Evolutionary conservation across 2,329 filamentous ascomycete genomes (phyloP).

Genomic region (Blumeria hordei): DNA sequence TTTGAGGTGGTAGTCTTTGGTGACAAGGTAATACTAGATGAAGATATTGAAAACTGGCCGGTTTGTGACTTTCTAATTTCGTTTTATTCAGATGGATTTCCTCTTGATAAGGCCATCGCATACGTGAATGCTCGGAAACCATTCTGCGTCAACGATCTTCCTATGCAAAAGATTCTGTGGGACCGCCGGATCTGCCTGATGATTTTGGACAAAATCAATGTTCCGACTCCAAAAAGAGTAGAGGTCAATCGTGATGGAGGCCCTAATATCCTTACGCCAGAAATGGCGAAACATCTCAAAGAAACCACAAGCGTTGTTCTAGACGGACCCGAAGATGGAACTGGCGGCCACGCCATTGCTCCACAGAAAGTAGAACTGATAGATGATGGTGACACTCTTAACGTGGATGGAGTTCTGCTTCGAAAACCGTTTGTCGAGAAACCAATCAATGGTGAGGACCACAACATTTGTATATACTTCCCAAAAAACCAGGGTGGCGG

Average conservation of each 20-base stretch:
- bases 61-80: slow-evolving; percentile 84
- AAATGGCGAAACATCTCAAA: slow-evolving; percentile 58
- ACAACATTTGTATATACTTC: slow-evolving; percentile 97
- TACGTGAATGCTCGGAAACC: slow-evolving; percentile 85
- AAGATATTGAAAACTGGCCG: slow-evolving; percentile 91
- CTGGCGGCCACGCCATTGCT: slow-evolving; percentile 23
- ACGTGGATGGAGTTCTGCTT: slow-evolving; percentile 61
- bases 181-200: slow-evolving; percentile 74
- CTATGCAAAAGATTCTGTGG: slow-evolving; percentile 95
- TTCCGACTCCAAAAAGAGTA: slow-evolving; percentile 68
- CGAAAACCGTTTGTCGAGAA: slow-evolving; percentile 96
- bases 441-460: slow-evolving; percentile 91
- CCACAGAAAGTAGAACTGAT: slow-evolving; percentile 56
- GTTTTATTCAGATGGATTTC: slow-evolving; percentile 95
- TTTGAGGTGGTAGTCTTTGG: slow-evolving; percentile 97
- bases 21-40: slow-evolving; percentile 94
- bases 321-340: slow-evolving; percentile 43
- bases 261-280: slow-evolving; percentile 50
- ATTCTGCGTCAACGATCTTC: slow-evolving; percentile 91
- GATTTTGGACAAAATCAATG: slow-evolving; percentile 69
- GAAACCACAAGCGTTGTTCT: slow-evolving; percentile 57
- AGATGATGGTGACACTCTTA: slow-evolving; percentile 72
- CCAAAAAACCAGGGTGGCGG: slow-evolving; percentile 69
- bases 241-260: slow-evolving; percentile 90
- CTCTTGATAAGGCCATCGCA: slow-evolving; percentile 85